Evolutionary conservation across 768 basidiomycete genomes (phyloP), one percentile per base, ranked within the genome.

Genomic region (Fibroporia radiculosa): DNA sequence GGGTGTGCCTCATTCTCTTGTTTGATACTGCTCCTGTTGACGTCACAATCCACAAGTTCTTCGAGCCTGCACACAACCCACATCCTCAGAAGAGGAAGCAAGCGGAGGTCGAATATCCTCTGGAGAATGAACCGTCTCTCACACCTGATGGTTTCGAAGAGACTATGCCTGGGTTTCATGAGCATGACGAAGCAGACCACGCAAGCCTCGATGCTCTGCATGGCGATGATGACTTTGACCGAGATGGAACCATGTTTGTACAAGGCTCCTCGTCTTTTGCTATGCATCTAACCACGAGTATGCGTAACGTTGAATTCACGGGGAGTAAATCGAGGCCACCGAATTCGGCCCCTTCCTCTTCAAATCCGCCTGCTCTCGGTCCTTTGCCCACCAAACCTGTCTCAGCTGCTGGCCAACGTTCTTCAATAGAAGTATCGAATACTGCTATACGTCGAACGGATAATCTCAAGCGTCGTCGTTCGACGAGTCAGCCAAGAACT

Each of bases 1-100:
- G 80, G 45, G 92, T 90, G 56, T 42, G 72, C 58, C 23, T 10
- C 25, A n/a, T n/a, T n/a, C n/a, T n/a, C n/a, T n/a, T n/a, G n/a
- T n/a, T n/a, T n/a, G n/a, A n/a, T n/a, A n/a, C n/a, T n/a, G n/a
- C n/a, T n/a, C n/a, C n/a, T n/a, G n/a, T n/a, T n/a, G n/a, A n/a
- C 19, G 20, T 32, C 31, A 44, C 22, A 8, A 4, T 11, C 14
- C 14, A 26, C 25, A 8, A 85, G 83, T 88, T 84, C 56, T 80
- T 85, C 44, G 74, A 75, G 45, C 55, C 69, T 7, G 55, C 60
- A n/a, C 20, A 48, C 3, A 16, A 18, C 3, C 31, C 41, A 0
- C 14, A 40, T 2, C 56, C 56, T 1, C 55, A 44, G 6, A 62
- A 61, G 50, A 48, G 44, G 37, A 54, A 44, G 8, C 56, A 49